Base-by-base conservation (phyloP, 176 grass and related monocot genomes). In the Typha latifolia region DNA sequence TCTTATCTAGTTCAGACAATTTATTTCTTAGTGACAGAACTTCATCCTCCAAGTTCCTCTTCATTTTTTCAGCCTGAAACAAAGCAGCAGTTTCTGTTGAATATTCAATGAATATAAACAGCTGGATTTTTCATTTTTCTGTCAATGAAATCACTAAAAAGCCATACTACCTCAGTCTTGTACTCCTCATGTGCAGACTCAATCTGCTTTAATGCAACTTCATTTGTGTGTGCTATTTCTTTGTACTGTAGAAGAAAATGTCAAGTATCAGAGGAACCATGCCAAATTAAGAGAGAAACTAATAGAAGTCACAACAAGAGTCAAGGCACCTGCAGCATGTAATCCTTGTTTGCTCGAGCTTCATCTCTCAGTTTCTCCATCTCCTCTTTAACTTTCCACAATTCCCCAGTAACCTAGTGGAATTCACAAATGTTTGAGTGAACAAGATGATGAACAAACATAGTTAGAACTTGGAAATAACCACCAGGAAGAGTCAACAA, bases 171-270 rank as follows among this genome's bases (percentile, higher is more conserved):
- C 94, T 99, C 94, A 0, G 74, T 27, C 74, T 99, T 99, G 73
- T 85, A 99, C 51, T 87, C 68, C 64, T 83, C 78, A 71, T 90
- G 79, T 52, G 81, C 84, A 74, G 81, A 87, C 69, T 93, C 94
- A 59, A 99, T 83, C 85, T 93, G 94, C 79, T 87, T 99, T 67
- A 99, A 64, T 26, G 89, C 89, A 52, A 74, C 81, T 87, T 99
- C 94, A 84, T 92, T 99, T 61, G 81, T 90, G 69, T 79, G 70
- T 43, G 94, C 83, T 62, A 99, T 99, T 86, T 90, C 94, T 82
- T 99, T 99, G 81, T 93, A 99, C 94, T 99, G 79, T 51, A 74
- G n/a, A 69, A 37, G 18, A 86, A 64, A 14, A 68, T 69, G 16
- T 43, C 61, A 66, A 49, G 67, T 9, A 14, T 62, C 24, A 61